phyloP scores from a whole-genome alignment of 2,329 filamentous ascomycete genomes.

The Xylaria sp. region DNA sequence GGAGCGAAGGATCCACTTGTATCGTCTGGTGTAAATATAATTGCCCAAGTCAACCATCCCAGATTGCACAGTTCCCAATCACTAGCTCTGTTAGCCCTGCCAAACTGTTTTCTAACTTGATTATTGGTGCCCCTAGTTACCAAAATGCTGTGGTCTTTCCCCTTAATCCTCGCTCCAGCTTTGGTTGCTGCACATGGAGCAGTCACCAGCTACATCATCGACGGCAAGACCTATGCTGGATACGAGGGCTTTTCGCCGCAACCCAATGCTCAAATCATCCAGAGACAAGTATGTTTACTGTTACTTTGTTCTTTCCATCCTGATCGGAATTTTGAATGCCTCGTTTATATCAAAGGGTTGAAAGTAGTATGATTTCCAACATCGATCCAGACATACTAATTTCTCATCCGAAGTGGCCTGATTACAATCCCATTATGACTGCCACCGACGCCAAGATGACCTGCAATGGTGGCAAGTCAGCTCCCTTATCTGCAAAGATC shows the following conservation, averaged over 20 bases:
- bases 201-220: slow-evolving; percentile 56
- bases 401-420: slow-evolving; percentile 47
- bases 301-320: background rate
- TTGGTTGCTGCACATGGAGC: slow-evolving; percentile 45
- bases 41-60: background rate
- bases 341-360: background rate
- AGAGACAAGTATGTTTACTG: slow-evolving; percentile 48
- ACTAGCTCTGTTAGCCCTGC: background rate
- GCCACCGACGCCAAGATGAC: slow-evolving; percentile 56
- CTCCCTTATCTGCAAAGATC: slow-evolving; percentile 51
- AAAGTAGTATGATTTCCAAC: too few relatives aligned
- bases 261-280: slow-evolving; percentile 56
- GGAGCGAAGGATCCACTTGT: background rate
- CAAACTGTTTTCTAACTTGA: background rate
- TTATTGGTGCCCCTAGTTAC: background rate
- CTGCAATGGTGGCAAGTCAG: slow-evolving; percentile 60
- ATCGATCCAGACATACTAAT: background rate
- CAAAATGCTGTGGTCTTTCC: slow-evolving; percentile 38
- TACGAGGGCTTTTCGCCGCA: slow-evolving; percentile 57
- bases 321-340: background rate
- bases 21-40: slow-evolving; percentile 10
- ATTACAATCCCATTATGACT: slow-evolving; percentile 60
- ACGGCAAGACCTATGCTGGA: slow-evolving; percentile 49
- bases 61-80: background rate
- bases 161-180: slow-evolving; percentile 37